Base-by-base conservation (phyloP, 371 early-diverging fungal genomes). In the Mortierella sp. region DNA sequence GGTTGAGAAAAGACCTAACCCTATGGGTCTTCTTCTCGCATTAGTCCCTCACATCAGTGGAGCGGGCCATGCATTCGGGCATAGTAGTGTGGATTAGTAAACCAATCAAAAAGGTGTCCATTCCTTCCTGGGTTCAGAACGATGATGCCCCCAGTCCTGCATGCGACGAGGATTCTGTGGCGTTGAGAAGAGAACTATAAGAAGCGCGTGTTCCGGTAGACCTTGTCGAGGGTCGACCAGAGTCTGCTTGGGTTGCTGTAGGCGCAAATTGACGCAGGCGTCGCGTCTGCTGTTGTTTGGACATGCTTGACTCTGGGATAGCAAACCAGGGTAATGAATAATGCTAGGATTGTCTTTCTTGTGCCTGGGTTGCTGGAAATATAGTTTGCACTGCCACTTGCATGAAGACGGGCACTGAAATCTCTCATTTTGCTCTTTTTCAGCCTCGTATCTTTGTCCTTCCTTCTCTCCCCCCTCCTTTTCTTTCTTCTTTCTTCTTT, bases 21-120 rank as follows among this genome's bases (percentile, higher is more conserved):
- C 42, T n/a, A 38, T 38, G 42, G 5, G 42, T 38, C 42, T 38
- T 38, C 42, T 5, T 5, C 42, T 38, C 42, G 42, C 5, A 38
- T 38, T 5, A 38, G 1, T 38, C 42, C 42, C 42, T 38, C 42
- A 38, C 42, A 38, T 38, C 42, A 38, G 42, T 5, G 42, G 1
- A 38, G 42, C 42, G 42, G 42, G 42, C 42, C 42, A 38, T 54
- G 63, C 48, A 79, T 24, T 70, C 74, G 68, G 9, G 19, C 19
- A 55, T 79, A 70, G 71, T 70, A 70, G 55, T 54, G 42, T 6
- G 80, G 75, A 48, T 79, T 34, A 8, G 60, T 79, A 6, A 75
- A 8, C 75, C 80, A 79, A 60, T 74, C 74, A 55, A 79, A 68
- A 79, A 70, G 3, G 71, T 74, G 24, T 26, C 34, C 79, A 75